Percentiles rank a stretch among this genome's conserved stretches.
phyloP scores from a whole-genome alignment of 2,329 filamentous ascomycete genomes.

The Xylaria sp. region DNA sequence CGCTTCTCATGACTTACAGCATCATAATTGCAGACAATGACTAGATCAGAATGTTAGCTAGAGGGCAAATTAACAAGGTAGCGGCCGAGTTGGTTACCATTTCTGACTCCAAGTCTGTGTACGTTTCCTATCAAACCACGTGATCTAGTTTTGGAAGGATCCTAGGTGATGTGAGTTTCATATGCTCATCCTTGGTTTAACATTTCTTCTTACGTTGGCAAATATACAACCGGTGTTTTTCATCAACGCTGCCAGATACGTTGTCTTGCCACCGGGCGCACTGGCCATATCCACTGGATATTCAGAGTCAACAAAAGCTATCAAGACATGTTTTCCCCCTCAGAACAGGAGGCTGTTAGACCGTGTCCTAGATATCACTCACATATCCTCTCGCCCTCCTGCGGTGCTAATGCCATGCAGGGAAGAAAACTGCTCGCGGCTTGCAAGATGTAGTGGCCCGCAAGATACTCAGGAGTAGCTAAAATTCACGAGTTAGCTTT shows the following conservation, averaged over 20 bases:
- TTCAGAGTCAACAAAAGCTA: slow-evolving; percentile 16
- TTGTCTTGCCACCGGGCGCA: slow-evolving; percentile 95
- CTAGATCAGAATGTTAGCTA: slow-evolving; percentile 48
- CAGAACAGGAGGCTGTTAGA: background rate
- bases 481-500: slow-evolving; percentile 61
- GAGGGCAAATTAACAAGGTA: background rate
- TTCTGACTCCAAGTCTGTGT: slow-evolving; percentile 91
- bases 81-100: slow-evolving; percentile 53
- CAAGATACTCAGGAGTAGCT: slow-evolving; percentile 96
- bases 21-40: slow-evolving; percentile 94
- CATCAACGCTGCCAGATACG: slow-evolving; percentile 96
- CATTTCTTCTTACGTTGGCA: slow-evolving; percentile 68
- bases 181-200: background rate
- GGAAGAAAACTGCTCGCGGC: slow-evolving; percentile 96
- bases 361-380: background rate
- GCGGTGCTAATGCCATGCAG: slow-evolving; percentile 95
- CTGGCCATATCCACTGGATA: slow-evolving; percentile 82
- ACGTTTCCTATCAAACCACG: slow-evolving; percentile 99
- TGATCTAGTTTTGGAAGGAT: slow-evolving; percentile 90
- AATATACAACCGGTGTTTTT: slow-evolving; percentile 96
- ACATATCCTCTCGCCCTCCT: slow-evolving; percentile 85
- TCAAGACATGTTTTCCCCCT: too few species aligned
- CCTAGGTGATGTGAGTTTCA: slow-evolving; percentile 50
- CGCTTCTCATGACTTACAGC: slow-evolving; percentile 56
- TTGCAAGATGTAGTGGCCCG: slow-evolving; percentile 97